Percentiles rank a stretch among this genome's conserved stretches.
These are phyloP conservation scores for Podaxis sp. DNA, from an alignment of 768 basidiomycete species.

Conservation along the genomic window DNA sequence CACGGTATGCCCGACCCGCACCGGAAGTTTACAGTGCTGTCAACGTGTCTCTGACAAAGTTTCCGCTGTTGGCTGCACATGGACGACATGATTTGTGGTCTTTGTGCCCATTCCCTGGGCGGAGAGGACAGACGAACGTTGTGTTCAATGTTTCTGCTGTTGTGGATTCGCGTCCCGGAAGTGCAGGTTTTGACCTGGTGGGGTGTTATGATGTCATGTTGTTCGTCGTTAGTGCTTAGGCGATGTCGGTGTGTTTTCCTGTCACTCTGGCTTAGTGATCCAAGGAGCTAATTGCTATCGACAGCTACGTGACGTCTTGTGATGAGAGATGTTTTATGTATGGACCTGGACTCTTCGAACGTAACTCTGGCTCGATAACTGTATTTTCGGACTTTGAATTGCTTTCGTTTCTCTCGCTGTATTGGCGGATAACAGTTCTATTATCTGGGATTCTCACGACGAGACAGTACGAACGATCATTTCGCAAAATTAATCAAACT, in stretches of 20 bases:
- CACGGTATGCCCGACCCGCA: constrained; percentile 23
- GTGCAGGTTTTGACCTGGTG: background rate
- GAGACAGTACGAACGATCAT: background rate
- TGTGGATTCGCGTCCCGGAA: background rate
- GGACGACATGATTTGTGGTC: constrained; percentile 33
- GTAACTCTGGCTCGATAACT: background rate
- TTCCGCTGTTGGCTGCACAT: constrained; percentile 27
- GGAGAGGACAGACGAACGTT: constrained; percentile 10
- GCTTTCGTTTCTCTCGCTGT: background rate
- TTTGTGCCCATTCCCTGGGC: constrained; percentile 28
- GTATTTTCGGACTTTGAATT: background rate
- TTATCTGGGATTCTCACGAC: background rate
- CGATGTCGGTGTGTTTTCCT: background rate
- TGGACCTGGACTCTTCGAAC: background rate
- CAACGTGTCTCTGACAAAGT: constrained; percentile 12
- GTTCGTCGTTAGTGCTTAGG: background rate
- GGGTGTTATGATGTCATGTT: constrained; percentile 7
- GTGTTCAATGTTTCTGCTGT: constrained; percentile 12
- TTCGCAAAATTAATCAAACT: background rate
- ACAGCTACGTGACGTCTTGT: background rate
- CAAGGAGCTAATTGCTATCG: background rate
- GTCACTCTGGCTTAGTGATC: background rate
- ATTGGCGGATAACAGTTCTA: background rate
- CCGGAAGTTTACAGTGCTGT: constrained; percentile 33
- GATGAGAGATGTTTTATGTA: background rate